Evolutionary conservation across 768 basidiomycete genomes (phyloP).

Genomic region (Daedaleopsis nitida): DNA sequence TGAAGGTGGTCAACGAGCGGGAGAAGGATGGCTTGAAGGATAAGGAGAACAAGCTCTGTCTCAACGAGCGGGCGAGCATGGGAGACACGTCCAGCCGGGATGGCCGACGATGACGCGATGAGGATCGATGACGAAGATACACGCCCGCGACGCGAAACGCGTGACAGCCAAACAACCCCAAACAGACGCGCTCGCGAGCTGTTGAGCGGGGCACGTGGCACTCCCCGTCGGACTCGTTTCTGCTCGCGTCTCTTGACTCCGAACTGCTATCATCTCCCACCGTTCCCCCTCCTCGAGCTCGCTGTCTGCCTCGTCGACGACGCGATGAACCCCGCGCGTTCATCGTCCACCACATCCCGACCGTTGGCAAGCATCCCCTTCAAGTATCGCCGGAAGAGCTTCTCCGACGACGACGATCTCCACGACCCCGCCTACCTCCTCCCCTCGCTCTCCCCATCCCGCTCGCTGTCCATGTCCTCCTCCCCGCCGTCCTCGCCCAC

Average conservation of each 20-base stretch:
- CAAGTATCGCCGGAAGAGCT: constrained; percentile 23
- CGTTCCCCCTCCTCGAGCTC: not conserved
- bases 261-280: not conserved
- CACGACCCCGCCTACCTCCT: constrained; percentile 3
- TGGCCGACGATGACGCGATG: constrained; percentile 1
- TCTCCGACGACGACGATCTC: constrained; percentile 11
- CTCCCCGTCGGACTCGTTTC: not conserved
- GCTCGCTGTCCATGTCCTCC: constrained; percentile 14
- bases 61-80: too few relatives aligned
- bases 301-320: not conserved
- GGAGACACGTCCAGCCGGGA: not conserved
- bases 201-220: constrained; percentile 21
- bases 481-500: constrained; percentile 12
- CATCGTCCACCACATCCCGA: constrained; percentile 1
- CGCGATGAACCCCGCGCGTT: not conserved
- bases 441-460: constrained; percentile 13
- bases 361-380: constrained; percentile 12
- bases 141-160: constrained; percentile 15
- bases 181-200: constrained; percentile 20
- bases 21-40: not conserved
- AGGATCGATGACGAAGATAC: constrained; percentile 9
- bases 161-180: constrained; percentile 20
- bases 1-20: constrained; percentile 6
- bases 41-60: too few relatives aligned
- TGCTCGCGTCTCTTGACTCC: not conserved